Evolutionary conservation across 768 basidiomycete genomes (phyloP), one percentile per base, ranked within the genome.

Genomic region (Rhizopogon roseolus): DNA sequence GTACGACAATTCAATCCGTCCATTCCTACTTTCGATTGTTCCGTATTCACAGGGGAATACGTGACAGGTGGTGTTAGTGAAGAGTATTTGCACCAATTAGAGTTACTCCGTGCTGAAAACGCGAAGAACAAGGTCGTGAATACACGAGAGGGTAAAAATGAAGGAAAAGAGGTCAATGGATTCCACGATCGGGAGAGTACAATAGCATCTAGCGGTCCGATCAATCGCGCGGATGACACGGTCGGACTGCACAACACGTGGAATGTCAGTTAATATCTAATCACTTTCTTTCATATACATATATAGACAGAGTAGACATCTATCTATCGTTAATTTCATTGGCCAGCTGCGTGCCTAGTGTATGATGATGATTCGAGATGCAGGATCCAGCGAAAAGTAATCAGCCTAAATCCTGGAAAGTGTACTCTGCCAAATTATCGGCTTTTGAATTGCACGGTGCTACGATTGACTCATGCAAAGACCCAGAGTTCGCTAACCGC

Each of bases 11-110:
- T 93, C 71, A 98, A 97, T 67, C 81, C 86, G 0, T 66, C 71
- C 14, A 88, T 99, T 64, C 67, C 73, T 49, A 70, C 75, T 7
- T 97, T 98, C 65, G 97, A 99, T 64, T 98, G 96, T 71, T 98
- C 96, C 13, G 96, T 99, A 22, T 99, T 98, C 72, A 93, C 91
- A 8, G 97, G 97, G 42, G 85, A 97, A 66, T 99, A 99, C 67
- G 82, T 98, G 49, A 99, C 96, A 2, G 96, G 97, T 16, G 89
- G 88, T 14, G 88, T 99, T 25, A 85, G 90, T 61, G 88, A 91
- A 59, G 77, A 64, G 42, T 98, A 99, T 72, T 75, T 99, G 45
- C 67, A 73, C 37, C 74, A 82, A 55, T 64, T 99, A 39, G 92
- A 98, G 68, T 74, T 72, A 37, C 64, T 92, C 52, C 81, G 97